Conservation (phyloP, 371 early-diverging fungal species). For the Mortierella polycephala region DNA sequence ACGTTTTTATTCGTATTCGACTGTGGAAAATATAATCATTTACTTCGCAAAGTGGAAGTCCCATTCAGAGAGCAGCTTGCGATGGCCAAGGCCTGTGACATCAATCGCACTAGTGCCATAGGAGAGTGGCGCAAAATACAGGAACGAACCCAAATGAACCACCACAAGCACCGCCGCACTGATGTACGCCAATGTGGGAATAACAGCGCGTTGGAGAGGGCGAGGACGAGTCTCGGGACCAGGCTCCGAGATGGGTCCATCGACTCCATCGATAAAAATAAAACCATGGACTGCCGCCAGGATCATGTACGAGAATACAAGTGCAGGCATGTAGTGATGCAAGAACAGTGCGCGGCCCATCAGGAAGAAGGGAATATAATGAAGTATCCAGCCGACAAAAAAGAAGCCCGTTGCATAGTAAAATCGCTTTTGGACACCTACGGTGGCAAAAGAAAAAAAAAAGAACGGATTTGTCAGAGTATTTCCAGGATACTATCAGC, state of each 20-base stretch:
- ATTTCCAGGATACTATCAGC: conserved; percentile 18
- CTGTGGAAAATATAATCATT: background rate
- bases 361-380: conserved; percentile 96
- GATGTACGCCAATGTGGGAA: conserved; percentile 50
- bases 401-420: conserved; percentile 83
- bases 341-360: conserved; percentile 97
- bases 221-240: conserved; percentile 40
- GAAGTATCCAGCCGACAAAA: conserved; percentile 86
- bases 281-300: conserved; percentile 76
- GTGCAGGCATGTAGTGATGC: conserved; percentile 97
- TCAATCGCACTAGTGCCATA: conserved; percentile 73
- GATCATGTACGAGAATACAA: conserved; percentile 82
- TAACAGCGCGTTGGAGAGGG: conserved; percentile 33
- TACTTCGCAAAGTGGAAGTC: conserved; percentile 85
- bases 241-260: conserved; percentile 64
- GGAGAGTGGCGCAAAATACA: conserved; percentile 71
- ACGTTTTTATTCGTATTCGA: too few relatives aligned
- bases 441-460: background rate
- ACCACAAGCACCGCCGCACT: conserved; percentile 60
- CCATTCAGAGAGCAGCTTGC: conserved; percentile 82
- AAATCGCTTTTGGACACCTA: conserved; percentile 69
- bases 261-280: conserved; percentile 68
- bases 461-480: too few relatives aligned
- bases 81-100: conserved; percentile 65
- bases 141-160: conserved; percentile 63